Percentiles rank a stretch among this genome's conserved stretches.
phyloP scores from a whole-genome alignment of 257 asterid genomes.

The Nicotiana otophora region DNA sequence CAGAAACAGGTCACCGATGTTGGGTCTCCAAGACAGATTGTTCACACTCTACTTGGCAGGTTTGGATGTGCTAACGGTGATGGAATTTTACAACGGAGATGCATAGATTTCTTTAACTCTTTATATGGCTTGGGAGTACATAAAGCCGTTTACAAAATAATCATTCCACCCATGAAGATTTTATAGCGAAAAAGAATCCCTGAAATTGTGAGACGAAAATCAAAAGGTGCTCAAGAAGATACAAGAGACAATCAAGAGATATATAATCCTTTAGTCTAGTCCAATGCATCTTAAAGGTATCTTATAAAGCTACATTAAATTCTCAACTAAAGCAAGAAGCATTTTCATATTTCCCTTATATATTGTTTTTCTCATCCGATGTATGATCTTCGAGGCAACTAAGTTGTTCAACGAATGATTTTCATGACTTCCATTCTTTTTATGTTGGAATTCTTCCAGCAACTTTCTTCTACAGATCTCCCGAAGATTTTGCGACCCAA shows the following conservation, averaged over 20 bases:
- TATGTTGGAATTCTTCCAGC: background rate
- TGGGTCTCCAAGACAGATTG: no score
- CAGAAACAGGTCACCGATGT: rapidly evolving
- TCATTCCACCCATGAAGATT: conserved; percentile 41
- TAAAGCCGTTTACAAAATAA: conserved; percentile 12
- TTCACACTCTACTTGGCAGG: no score
- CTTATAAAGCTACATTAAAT: conserved; percentile 29
- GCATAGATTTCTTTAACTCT: no score
- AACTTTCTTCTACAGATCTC: conserved; percentile 17
- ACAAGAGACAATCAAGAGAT: conserved; percentile 48
- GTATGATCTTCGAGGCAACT: background rate
- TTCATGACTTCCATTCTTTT: conserved; percentile 19
- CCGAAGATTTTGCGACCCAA: conserved; percentile 29
- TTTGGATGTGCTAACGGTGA: no score
- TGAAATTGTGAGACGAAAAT: conserved; percentile 29
- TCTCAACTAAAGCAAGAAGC: background rate
- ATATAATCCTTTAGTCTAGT: conserved; percentile 20
- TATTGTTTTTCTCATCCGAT: background rate
- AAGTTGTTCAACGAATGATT: conserved; percentile 26
- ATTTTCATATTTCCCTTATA: background rate
- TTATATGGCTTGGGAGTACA: background rate
- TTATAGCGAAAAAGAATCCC: conserved; percentile 33
- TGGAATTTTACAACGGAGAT: no score
- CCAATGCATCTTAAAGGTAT: conserved; percentile 29
- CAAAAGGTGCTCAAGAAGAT: conserved; percentile 49